Evolutionary conservation across 306 rosid genomes (phyloP).

Genomic region (Dalbergia cochinchinensis): DNA sequence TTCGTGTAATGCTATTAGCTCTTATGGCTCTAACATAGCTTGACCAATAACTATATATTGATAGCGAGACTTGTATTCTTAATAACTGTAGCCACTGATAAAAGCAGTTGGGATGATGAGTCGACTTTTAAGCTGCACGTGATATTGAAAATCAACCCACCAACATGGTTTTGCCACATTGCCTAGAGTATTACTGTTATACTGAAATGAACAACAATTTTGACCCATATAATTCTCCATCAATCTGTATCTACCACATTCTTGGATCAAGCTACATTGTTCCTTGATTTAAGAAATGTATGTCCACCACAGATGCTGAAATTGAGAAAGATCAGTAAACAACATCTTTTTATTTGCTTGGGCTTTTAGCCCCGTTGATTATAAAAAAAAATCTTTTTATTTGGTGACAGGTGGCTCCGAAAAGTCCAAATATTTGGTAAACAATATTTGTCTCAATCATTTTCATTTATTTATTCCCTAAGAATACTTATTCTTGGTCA

Average conservation of each 20-base stretch:
- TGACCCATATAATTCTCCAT: neutral
- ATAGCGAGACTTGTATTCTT: neutral
- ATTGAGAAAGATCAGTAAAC: neutral
- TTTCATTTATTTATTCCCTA: neutral
- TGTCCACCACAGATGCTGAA: neutral
- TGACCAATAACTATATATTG: conserved; percentile 24
- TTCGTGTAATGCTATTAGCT: neutral
- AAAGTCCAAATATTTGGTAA: too few relatives aligned
- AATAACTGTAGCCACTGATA: neutral
- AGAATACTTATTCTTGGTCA: conserved; percentile 30
- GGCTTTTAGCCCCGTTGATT: too few relatives aligned
- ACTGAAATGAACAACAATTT: neutral
- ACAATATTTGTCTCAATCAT: neutral
- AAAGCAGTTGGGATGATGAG: neutral
- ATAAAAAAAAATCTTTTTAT: too few relatives aligned
- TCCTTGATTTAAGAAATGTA: neutral
- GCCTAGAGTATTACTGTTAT: neutral
- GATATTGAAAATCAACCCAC: conserved; percentile 20
- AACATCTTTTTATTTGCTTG: too few relatives aligned
- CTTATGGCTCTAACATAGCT: conserved; percentile 4
- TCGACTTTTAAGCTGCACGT: neutral
- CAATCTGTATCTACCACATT: neutral
- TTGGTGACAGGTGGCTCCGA: too few relatives aligned
- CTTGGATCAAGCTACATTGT: neutral
- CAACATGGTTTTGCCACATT: neutral